Evolutionary conservation across 1,139 yeast genomes (phyloP).

Genomic region (Kodamaea ohmeri): DNA sequence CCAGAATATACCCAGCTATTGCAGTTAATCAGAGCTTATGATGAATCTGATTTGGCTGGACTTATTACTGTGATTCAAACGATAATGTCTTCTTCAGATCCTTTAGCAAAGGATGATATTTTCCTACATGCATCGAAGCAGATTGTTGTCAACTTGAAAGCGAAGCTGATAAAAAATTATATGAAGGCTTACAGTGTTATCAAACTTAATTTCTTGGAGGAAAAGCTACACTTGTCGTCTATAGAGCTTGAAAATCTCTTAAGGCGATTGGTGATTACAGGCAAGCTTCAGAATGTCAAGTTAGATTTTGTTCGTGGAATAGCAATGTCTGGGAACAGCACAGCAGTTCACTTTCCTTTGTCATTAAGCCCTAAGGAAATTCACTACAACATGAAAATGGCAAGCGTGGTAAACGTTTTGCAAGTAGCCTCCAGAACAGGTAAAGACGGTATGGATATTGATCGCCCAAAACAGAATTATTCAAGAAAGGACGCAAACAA

Average conservation of each 20-base stretch:
- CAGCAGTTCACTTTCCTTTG: constrained; percentile 15
- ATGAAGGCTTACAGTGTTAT: constrained; percentile 31
- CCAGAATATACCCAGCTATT: constrained; percentile 34
- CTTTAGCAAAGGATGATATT: constrained; percentile 30
- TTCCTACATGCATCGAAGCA: constrained; percentile 26
- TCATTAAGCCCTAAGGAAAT: constrained; percentile 25
- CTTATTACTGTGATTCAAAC: constrained; percentile 18
- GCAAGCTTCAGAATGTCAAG: constrained; percentile 40
- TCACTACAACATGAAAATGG: constrained; percentile 24
- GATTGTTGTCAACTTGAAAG: constrained; percentile 32
- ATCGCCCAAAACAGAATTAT: constrained; percentile 10
- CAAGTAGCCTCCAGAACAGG: constrained; percentile 1
- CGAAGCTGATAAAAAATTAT: constrained; percentile 28
- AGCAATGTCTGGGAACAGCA: constrained; percentile 18
- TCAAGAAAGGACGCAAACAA: constrained; percentile 1
- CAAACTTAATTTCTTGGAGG: constrained; percentile 25
- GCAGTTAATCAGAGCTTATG: constrained; percentile 30
- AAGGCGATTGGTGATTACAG: constrained; percentile 42
- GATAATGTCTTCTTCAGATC: constrained; percentile 21
- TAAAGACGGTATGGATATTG: constrained; percentile 14
- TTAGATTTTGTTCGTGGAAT: constrained; percentile 44
- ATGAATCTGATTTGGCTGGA: constrained; percentile 26
- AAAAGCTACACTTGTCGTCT: constrained; percentile 22
- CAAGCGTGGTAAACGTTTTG: constrained; percentile 5
- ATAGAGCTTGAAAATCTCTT: constrained; percentile 38